Conservation (phyloP, 2,329 filamentous ascomycete genomes). For the Cercospora sp. region DNA sequence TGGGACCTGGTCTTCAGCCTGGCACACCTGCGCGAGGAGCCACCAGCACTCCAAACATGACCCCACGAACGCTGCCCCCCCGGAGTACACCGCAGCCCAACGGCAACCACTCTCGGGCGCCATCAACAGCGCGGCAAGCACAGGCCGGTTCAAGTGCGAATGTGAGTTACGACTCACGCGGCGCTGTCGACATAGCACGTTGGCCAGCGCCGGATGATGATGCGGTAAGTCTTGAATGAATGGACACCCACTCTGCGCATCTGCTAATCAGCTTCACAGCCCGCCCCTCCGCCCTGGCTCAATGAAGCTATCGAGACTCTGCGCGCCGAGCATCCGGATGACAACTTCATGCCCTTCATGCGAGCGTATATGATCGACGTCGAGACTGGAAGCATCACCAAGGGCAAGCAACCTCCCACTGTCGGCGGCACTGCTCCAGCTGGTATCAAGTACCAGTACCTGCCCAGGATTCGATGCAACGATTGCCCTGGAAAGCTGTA, state of each 20-base stretch:
- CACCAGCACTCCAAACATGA: constrained; percentile 31
- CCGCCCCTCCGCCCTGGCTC: constrained; percentile 85
- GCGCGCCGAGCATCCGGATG: constrained; percentile 68
- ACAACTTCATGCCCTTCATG: constrained; percentile 88
- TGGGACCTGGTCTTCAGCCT: constrained; percentile 15
- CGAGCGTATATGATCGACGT: constrained; percentile 77
- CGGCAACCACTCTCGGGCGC: constrained; percentile 28
- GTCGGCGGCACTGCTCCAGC: constrained; percentile 55
- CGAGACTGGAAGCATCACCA: constrained; percentile 64
- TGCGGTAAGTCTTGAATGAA: constrained; percentile 56
- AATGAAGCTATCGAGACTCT: constrained; percentile 69
- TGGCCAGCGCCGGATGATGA: constrained; percentile 60
- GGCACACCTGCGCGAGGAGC: constrained; percentile 28
- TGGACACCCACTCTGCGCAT: constrained; percentile 2
- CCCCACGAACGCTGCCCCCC: constrained; percentile 30
- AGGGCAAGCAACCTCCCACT: constrained; percentile 41
- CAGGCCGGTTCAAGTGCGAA: constrained; percentile 14
- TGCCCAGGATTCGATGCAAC: constrained; percentile 85
- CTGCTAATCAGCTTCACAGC: constrained; percentile 52
- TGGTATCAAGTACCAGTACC: constrained; percentile 74
- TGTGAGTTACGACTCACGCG: constrained; percentile 43
- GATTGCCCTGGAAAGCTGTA: constrained; percentile 95
- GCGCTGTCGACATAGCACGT: constrained; percentile 65
- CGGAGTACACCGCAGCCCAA: constrained; percentile 35
- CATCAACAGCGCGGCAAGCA: constrained; percentile 23